These are phyloP conservation scores for Pachysandra terminalis DNA, from an alignment of 164 flowering plant genomes.

Conservation along the genomic window DNA sequence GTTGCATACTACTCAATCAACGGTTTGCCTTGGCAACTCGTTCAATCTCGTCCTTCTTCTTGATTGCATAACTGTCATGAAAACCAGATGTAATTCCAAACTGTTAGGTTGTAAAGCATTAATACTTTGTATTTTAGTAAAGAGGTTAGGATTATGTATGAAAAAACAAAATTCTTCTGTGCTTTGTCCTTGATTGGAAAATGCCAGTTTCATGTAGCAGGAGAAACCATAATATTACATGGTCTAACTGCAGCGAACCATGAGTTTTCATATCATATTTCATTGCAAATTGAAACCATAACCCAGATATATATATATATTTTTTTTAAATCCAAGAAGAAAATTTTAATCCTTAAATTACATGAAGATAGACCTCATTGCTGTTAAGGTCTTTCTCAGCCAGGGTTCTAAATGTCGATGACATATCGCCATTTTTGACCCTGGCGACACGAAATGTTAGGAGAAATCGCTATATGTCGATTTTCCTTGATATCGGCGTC, in stretches of 20 bases:
- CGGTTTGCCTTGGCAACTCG: slow-evolving; percentile 47
- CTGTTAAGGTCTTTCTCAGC: not conserved
- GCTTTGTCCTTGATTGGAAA: too few relatives aligned
- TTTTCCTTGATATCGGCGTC: too few relatives aligned
- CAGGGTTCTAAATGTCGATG: too few relatives aligned
- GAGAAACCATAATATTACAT: too few relatives aligned
- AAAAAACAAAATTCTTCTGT: too few relatives aligned
- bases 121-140: not conserved
- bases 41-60: slow-evolving; percentile 45
- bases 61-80: slow-evolving; percentile 40
- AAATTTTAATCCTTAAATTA: not conserved
- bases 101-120: not conserved
- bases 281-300: not conserved
- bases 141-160: too few relatives aligned
- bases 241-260: not conserved
- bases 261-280: not conserved
- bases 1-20: slow-evolving; percentile 14
- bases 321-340: not conserved
- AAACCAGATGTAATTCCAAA: not conserved
- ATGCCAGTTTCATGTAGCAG: too few relatives aligned
- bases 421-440: too few relatives aligned
- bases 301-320: not conserved
- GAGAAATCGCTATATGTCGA: too few relatives aligned
- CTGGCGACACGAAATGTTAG: too few relatives aligned
- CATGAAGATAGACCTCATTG: too few relatives aligned